phyloP scores from a whole-genome alignment of 2,329 filamentous ascomycete species.

The Helotiales sp. region DNA sequence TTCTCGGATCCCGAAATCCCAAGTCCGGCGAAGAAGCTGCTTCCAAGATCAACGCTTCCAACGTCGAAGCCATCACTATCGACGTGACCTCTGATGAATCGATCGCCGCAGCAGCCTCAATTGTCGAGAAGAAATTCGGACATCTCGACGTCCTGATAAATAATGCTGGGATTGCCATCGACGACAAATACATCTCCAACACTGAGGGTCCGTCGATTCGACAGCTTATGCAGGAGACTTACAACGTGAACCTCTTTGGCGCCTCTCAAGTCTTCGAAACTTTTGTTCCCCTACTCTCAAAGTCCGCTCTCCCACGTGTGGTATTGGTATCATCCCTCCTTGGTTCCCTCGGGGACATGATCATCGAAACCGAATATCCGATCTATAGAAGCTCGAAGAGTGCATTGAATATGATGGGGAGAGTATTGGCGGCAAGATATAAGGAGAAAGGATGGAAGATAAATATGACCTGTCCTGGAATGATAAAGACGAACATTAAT shows the following conservation, averaged over 20 bases:
- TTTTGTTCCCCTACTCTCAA: slow-evolving; percentile 21
- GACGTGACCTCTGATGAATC: slow-evolving; percentile 20
- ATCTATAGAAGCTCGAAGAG: slow-evolving; percentile 22
- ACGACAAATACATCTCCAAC: background rate
- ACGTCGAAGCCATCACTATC: slow-evolving; percentile 14
- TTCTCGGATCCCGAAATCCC: slow-evolving; percentile 16
- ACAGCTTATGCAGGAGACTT: slow-evolving; percentile 8
- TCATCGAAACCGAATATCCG: slow-evolving; percentile 11
- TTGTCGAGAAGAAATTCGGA: slow-evolving; percentile 23
- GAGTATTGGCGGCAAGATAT: slow-evolving; percentile 14
- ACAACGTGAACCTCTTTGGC: slow-evolving; percentile 21
- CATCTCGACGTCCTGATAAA: slow-evolving; percentile 29
- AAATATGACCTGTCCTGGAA: slow-evolving; percentile 17
- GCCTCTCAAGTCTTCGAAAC: slow-evolving; percentile 17
- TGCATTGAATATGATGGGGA: slow-evolving; percentile 25
- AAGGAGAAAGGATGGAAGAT: slow-evolving; percentile 23
- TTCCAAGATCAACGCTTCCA: background rate
- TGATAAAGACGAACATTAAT: slow-evolving; percentile 21
- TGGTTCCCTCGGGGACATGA: slow-evolving; percentile 18
- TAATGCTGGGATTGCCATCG: slow-evolving; percentile 27
- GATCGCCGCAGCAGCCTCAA: slow-evolving; percentile 20
- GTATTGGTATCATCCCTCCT: slow-evolving; percentile 24
- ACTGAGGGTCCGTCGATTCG: background rate
- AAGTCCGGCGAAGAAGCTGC: slow-evolving; percentile 11
- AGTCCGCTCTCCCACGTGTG: slow-evolving; percentile 15